Conservation (phyloP, 1,284 basidiomycete species). For the Apiotrichum siamense region DNA sequence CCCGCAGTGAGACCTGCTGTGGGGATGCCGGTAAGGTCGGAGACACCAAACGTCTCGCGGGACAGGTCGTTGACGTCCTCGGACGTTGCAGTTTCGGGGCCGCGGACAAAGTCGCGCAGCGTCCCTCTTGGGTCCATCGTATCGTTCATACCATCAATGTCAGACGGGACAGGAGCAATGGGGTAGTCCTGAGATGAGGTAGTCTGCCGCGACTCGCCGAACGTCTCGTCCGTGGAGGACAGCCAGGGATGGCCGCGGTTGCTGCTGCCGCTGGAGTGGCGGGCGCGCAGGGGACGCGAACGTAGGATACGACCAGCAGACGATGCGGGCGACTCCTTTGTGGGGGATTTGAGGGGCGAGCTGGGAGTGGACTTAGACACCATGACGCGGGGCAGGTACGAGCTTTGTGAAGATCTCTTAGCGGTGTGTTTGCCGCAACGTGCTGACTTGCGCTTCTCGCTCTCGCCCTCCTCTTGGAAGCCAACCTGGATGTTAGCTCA, state of each 20-base stretch:
- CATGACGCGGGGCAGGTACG: slow-evolving; percentile 6
- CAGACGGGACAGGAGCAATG: slow-evolving; percentile 1
- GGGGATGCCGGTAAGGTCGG: no score
- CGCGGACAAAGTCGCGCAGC: background rate
- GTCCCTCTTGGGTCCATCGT: background rate
- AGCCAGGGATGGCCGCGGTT: background rate
- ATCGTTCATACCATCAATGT: background rate
- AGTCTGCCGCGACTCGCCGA: background rate
- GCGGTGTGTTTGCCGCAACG: slow-evolving; percentile 10
- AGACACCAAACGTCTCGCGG: background rate
- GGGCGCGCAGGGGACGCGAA: slow-evolving; percentile 8
- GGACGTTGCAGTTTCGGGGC: no score
- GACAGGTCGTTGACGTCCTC: background rate
- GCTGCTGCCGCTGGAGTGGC: background rate
- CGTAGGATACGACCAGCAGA: slow-evolving; percentile 5
- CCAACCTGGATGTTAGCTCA: background rate
- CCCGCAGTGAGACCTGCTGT: no score
- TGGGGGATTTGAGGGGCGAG: slow-evolving; percentile 4
- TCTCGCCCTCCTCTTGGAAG: background rate
- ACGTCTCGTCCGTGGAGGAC: background rate
- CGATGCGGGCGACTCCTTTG: background rate
- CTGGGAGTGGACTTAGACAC: background rate
- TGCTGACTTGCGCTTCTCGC: background rate
- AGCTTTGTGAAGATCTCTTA: slow-evolving; percentile 19
- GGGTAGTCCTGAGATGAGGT: slow-evolving; percentile 1